phyloP scores from a whole-genome alignment of 345 rosid genomes.

The Raphanus raphanistrum region DNA sequence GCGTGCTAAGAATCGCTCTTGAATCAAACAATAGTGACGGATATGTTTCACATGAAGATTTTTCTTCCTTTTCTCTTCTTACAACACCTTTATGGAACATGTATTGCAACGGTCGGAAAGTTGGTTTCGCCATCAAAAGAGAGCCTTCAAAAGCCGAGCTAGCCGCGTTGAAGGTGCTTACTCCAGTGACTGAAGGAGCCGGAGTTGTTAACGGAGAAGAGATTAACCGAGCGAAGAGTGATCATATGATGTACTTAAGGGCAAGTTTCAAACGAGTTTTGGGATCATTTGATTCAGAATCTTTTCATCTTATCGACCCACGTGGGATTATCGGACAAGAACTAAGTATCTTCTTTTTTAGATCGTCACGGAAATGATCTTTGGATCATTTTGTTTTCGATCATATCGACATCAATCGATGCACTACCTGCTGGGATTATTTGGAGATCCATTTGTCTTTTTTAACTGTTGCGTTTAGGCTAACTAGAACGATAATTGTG shows the following conservation, averaged over 20 bases:
- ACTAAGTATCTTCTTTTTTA: conserved; percentile 64
- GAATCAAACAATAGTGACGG: conserved; percentile 37
- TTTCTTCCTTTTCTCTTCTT: conserved; percentile 38
- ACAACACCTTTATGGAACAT: conserved; percentile 60
- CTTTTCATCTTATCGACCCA: conserved; percentile 73
- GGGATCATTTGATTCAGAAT: conserved; percentile 55
- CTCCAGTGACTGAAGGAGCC: conserved; percentile 57
- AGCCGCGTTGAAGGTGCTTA: conserved; percentile 53
- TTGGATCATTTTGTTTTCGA: conserved; percentile 9
- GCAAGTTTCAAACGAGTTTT: conserved; percentile 57
- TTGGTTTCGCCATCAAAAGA: conserved; percentile 63
- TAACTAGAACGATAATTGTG: conserved; percentile 1
- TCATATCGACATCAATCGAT: conserved; percentile 3
- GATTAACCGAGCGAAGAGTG: conserved; percentile 32
- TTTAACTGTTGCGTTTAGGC: neutral
- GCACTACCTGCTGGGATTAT: conserved; percentile 10
- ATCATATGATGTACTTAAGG: conserved; percentile 62
- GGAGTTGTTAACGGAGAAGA: conserved; percentile 53
- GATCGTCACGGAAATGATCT: conserved; percentile 33
- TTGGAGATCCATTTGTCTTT: conserved; percentile 10
- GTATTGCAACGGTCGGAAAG: conserved; percentile 69
- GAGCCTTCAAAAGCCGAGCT: conserved; percentile 47
- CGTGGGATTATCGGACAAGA: conserved; percentile 69
- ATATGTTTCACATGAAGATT: conserved; percentile 5
- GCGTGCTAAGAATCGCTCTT: conserved; percentile 56